These are phyloP conservation scores for Plasmopara muralis DNA, from an alignment of 352 stramenopile species.

Conservation along the genomic window DNA sequence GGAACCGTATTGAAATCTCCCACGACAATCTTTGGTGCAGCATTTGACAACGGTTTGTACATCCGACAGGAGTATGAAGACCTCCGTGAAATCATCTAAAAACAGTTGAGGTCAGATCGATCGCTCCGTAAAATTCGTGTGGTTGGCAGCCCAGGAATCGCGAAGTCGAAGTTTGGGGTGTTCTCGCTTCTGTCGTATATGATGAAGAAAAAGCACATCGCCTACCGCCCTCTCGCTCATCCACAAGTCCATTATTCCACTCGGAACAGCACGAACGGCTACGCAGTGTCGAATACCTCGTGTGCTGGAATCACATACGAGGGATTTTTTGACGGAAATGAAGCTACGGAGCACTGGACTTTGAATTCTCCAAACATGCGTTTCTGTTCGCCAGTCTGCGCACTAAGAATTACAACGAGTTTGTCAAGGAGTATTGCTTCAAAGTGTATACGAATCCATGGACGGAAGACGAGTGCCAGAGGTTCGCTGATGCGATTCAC, in stretches of 20 bases:
- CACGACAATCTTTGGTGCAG: not conserved
- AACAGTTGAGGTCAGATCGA: not conserved
- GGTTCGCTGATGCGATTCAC: constrained; percentile 11
- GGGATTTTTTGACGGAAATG: constrained; percentile 15
- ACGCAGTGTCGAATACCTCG: not conserved
- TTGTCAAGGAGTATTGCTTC: constrained; percentile 19
- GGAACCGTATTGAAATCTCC: not conserved
- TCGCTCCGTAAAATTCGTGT: constrained; percentile 7
- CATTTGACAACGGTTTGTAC: not conserved
- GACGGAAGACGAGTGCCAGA: constrained; percentile 17
- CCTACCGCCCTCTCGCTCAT: not conserved
- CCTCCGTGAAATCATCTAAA: not conserved
- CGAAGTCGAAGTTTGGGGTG: constrained; percentile 17
- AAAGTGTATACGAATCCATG: constrained; percentile 10
- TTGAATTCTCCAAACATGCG: not conserved
- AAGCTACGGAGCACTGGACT: constrained; percentile 1
- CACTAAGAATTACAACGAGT: constrained; percentile 16
- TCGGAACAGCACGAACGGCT: constrained; percentile 5
- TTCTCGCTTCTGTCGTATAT: constrained; percentile 19
- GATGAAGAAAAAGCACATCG: constrained; percentile 11
- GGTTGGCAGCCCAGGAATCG: constrained; percentile 13
- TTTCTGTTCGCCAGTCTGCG: constrained; percentile 21
- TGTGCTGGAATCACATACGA: constrained; percentile 4
- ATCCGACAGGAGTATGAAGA: not conserved
- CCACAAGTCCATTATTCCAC: not conserved